Evolutionary conservation across 495 filamentous ascomycete species (phyloP).

Genomic region (Aspergillus hancockii): DNA sequence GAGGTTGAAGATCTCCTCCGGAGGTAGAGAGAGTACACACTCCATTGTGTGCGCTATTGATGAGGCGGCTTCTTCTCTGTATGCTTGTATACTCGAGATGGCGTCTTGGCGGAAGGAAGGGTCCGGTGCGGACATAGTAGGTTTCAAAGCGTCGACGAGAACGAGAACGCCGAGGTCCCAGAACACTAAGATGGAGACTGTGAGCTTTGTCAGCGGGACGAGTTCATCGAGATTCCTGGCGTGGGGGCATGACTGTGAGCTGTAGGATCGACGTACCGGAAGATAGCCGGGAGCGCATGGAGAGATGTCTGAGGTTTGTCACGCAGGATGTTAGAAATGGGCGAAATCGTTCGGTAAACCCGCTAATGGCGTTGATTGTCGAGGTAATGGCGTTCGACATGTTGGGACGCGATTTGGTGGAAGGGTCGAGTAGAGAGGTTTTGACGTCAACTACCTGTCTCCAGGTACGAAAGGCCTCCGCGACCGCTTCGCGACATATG

Average conservation of each 20-base stretch:
- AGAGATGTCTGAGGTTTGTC: constrained; percentile 12
- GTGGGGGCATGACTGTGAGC: neutral
- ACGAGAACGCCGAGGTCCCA: constrained; percentile 26
- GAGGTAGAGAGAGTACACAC: neutral
- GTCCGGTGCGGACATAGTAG: constrained; percentile 1
- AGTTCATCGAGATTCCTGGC: neutral
- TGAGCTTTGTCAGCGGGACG: neutral
- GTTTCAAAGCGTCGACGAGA: constrained; percentile 15
- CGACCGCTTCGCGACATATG: constrained; percentile 20
- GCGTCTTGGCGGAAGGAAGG: no score
- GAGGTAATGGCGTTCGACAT: neutral
- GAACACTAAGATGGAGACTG: constrained; percentile 21
- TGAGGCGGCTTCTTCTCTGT: neutral
- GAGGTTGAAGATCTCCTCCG: constrained; percentile 23
- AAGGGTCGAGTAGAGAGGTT: neutral
- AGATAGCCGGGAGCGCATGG: constrained; percentile 20
- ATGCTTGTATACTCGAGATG: neutral
- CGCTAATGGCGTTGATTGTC: neutral
- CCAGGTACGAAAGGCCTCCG: constrained; percentile 23
- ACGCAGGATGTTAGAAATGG: constrained; percentile 22
- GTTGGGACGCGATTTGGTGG: neutral
- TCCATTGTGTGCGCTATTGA: neutral
- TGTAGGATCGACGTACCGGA: constrained; percentile 21
- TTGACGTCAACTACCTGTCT: constrained; percentile 21
- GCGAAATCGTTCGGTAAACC: constrained; percentile 14